phyloP scores from a whole-genome alignment of 352 stramenopile genomes.

The Pythium guiyangense region DNA sequence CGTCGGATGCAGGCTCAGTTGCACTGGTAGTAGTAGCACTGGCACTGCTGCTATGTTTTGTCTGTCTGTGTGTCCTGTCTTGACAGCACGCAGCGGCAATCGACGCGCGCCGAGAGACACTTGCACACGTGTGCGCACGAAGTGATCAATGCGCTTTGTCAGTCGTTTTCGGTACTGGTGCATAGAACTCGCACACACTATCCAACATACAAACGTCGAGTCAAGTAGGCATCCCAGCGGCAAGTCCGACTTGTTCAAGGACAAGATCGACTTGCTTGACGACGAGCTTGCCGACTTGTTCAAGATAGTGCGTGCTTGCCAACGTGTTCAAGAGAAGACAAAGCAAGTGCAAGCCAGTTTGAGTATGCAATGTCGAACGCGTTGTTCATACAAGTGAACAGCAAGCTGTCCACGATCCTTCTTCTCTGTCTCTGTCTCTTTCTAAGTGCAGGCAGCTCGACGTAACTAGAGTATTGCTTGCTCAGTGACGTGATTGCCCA shows the following conservation, averaged over 20 bases:
- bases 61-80: neutral
- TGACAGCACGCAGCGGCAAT: neutral
- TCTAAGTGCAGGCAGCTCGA: slow-evolving; percentile 1
- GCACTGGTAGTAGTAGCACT: neutral
- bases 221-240: no score
- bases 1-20: neutral
- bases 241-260: neutral
- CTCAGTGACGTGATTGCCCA: neutral
- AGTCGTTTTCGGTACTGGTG: neutral
- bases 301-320: no score
- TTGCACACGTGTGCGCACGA: neutral
- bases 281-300: no score
- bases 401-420: neutral
- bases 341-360: neutral
- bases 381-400: neutral
- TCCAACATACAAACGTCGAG: neutral
- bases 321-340: no score
- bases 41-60: neutral
- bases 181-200: neutral
- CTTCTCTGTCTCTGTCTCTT: neutral
- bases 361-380: neutral
- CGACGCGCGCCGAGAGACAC: neutral
- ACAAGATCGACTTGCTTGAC: neutral
- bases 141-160: no score
- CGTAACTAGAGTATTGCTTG: neutral